Percentiles rank a stretch among this genome's conserved stretches.
Evolutionary conservation across 106 monocot species (phyloP).

Genomic region (Amphibolis antarctica): DNA sequence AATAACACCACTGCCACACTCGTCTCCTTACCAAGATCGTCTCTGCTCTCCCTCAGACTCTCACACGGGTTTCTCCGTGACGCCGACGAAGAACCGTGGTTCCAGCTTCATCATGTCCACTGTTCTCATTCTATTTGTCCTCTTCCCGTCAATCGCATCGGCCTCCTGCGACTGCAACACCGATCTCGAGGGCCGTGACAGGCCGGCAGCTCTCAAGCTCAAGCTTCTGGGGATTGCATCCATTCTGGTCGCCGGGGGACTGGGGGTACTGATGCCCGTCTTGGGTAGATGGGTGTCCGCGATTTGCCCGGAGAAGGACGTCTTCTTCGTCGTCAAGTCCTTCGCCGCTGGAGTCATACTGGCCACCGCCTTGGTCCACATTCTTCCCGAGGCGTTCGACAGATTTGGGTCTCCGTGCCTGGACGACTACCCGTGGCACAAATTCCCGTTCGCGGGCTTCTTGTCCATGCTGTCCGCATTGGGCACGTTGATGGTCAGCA

Average conservation of each 20-base stretch:
- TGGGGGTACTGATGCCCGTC: constrained; percentile 14
- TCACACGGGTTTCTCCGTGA: no score
- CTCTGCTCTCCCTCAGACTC: no score
- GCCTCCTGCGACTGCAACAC: no score
- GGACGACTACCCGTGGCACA: constrained; percentile 15
- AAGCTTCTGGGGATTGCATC: constrained; percentile 7
- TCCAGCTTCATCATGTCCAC: no score
- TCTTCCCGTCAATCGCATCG: no score
- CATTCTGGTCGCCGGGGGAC: constrained; percentile 15
- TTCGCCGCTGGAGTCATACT: constrained; percentile 25
- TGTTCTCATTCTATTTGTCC: no score
- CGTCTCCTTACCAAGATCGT: no score
- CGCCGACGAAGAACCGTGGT: no score
- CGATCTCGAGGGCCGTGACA: background rate
- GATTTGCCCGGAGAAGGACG: constrained; percentile 5
- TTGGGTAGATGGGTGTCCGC: constrained; percentile 9
- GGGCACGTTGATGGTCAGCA: constrained; percentile 34
- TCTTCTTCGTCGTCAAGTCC: constrained; percentile 18
- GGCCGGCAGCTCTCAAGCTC: background rate
- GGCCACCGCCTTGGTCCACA: constrained; percentile 17
- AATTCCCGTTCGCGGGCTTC: constrained; percentile 45
- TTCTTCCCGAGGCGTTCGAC: constrained; percentile 15
- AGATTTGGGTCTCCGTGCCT: constrained; percentile 30
- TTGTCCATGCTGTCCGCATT: constrained; percentile 34
- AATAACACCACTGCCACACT: no score